Percentiles rank a stretch among this genome's conserved stretches.
Evolutionary conservation across 805 yeast genomes (phyloP).

Genomic region (Starmerella tilneyi): DNA sequence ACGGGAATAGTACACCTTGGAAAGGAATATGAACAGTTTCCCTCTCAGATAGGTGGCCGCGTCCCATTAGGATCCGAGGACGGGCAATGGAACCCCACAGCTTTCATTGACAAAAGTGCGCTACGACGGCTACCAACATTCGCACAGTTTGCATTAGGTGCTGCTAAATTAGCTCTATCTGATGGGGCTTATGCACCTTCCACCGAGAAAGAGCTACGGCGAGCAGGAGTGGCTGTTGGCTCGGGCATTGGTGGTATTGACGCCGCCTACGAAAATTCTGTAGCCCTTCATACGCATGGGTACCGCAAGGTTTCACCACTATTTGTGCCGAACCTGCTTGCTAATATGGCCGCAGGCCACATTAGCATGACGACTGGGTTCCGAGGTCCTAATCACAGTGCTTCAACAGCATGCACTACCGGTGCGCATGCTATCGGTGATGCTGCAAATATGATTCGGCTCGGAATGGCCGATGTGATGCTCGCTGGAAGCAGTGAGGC

Average conservation of each 20-base stretch:
- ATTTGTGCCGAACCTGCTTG: constrained; percentile 70
- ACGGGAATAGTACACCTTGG: constrained; percentile 37
- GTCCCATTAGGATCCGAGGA: constrained; percentile 47
- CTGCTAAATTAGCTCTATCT: constrained; percentile 63
- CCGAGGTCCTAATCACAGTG: constrained; percentile 79
- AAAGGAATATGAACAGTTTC: constrained; percentile 43
- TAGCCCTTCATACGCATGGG: constrained; percentile 40
- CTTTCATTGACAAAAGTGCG: constrained; percentile 41
- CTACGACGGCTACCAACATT: constrained; percentile 57
- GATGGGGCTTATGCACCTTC: constrained; percentile 51
- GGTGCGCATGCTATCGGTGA: constrained; percentile 93
- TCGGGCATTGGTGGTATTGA: constrained; percentile 85
- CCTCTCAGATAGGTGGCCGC: constrained; percentile 65
- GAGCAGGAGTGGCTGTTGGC: constrained; percentile 68
- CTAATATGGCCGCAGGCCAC: constrained; percentile 92
- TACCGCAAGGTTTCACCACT: constrained; percentile 72
- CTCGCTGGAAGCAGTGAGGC: constrained; percentile 94
- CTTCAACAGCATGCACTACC: constrained; percentile 93
- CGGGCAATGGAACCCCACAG: constrained; percentile 44
- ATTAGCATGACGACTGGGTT: constrained; percentile 68
- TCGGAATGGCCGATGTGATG: constrained; percentile 76
- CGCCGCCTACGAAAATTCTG: constrained; percentile 56
- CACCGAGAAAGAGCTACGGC: constrained; percentile 24
- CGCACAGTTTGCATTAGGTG: constrained; percentile 67
- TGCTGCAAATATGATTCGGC: constrained; percentile 67